Percentiles rank a stretch among this genome's conserved stretches.
phyloP scores from a whole-genome alignment of 2,329 filamentous ascomycete genomes.

The Trichoderma breve region DNA sequence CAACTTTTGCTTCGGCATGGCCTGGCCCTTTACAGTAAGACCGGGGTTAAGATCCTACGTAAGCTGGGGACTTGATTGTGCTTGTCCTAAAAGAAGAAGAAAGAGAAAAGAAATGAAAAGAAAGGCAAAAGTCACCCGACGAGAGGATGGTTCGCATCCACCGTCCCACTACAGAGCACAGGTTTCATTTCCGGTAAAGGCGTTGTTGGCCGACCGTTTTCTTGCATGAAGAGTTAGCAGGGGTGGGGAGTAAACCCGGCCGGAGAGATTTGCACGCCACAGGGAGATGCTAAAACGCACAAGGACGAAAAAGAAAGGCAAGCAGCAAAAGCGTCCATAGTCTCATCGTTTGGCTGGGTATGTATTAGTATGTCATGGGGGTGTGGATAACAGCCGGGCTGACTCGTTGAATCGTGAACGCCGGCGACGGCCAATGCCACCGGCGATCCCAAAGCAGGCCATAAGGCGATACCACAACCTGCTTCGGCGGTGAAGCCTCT shows the following conservation, averaged over 20 bases:
- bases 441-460: not conserved
- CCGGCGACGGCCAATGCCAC: too few relatives aligned
- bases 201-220: not conserved
- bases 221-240: not conserved
- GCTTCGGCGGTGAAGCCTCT: not conserved
- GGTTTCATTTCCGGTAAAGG: not conserved
- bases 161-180: too few relatives aligned
- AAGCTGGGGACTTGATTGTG: not conserved
- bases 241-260: not conserved
- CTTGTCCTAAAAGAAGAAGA: not conserved
- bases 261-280: not conserved
- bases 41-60: not conserved
- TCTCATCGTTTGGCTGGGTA: too few relatives aligned
- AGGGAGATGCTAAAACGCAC: too few relatives aligned
- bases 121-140: not conserved
- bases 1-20: not conserved
- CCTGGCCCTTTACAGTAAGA: not conserved
- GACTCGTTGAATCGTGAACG: too few relatives aligned
- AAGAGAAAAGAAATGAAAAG: not conserved
- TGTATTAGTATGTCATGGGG: not conserved
- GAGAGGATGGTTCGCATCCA: not conserved
- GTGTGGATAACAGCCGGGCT: not conserved
- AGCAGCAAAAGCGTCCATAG: too few relatives aligned
- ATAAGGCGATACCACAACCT: not conserved
- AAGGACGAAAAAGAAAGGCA: too few relatives aligned